These are phyloP conservation scores for Ambispora gerdemannii DNA, from an alignment of 192 early-diverging fungal genomes.

Conservation along the genomic window DNA sequence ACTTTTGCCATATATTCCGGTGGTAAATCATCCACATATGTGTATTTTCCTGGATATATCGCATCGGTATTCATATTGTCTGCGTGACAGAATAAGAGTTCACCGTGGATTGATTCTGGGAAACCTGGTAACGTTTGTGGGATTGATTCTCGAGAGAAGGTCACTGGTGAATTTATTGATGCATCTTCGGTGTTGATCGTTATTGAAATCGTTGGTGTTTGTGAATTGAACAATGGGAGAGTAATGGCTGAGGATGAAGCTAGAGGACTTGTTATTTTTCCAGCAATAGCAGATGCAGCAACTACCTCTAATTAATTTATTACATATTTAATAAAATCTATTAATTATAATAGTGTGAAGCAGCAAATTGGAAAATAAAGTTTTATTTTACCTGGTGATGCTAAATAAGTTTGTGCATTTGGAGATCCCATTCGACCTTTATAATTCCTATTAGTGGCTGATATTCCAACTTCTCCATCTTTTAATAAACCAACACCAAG, in stretches of 20 bases:
- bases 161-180: constrained; percentile 21
- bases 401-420: constrained; percentile 85
- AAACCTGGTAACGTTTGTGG: constrained; percentile 67
- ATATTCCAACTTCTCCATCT: constrained; percentile 96
- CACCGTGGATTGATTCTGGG: constrained; percentile 68
- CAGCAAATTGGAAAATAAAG: neutral
- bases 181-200: constrained; percentile 28
- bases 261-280: constrained; percentile 62
- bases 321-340: neutral
- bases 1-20: constrained; percentile 88
- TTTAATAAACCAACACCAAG: constrained; percentile 88
- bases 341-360: neutral
- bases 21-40: constrained; percentile 93
- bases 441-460: constrained; percentile 98
- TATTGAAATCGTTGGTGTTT: no score
- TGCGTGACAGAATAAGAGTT: constrained; percentile 81
- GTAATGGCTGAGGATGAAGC: neutral
- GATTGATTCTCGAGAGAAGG: constrained; percentile 27
- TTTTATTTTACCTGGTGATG: constrained; percentile 84
- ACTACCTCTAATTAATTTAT: constrained; percentile 68
- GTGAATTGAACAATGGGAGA: no score
- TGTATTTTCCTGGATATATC: constrained; percentile 98
- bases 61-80: constrained; percentile 99
- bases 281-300: constrained; percentile 86
- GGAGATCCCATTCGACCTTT: constrained; percentile 99